A percentile compares a stretch with the other conserved stretches of the same genome.
These are phyloP conservation scores for Penicillium hesseltinei DNA, from an alignment of 2,329 filamentous ascomycete genomes.

Conservation along the genomic window DNA sequence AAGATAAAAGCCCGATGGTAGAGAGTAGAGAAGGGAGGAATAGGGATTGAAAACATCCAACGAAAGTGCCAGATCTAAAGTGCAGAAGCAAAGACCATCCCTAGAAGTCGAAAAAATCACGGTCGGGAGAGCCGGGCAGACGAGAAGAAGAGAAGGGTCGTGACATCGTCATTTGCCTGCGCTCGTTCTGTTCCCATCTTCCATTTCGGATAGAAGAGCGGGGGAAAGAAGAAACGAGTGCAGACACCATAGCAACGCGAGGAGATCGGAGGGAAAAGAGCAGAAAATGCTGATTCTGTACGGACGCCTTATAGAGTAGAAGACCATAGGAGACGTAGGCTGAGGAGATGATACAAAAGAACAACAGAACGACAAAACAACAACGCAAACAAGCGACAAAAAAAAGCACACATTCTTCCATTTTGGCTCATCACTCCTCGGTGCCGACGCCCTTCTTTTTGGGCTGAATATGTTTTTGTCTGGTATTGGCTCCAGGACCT, in stretches of 20 bases:
- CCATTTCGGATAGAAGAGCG: neutral
- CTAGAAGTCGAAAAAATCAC: constrained; percentile 24
- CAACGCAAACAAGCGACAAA: constrained; percentile 5
- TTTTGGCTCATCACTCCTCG: constrained; percentile 25
- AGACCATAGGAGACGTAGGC: neutral
- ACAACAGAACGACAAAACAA: neutral
- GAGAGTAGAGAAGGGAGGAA: neutral
- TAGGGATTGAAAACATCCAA: constrained; percentile 1
- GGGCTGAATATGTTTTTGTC: constrained; percentile 40
- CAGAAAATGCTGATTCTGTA: neutral
- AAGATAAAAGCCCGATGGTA: neutral
- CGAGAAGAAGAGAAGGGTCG: constrained; percentile 29
- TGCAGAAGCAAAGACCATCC: constrained; percentile 21
- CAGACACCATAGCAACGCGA: constrained; percentile 5
- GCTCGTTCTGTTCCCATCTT: neutral
- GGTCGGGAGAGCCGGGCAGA: constrained; percentile 19
- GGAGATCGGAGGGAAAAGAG: neutral
- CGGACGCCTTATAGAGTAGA: neutral
- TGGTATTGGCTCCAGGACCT: constrained; percentile 20
- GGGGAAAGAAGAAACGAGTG: neutral
- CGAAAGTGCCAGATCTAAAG: constrained; percentile 7
- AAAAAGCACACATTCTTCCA: constrained; percentile 17
- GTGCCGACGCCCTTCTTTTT: constrained; percentile 42
- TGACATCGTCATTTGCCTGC: constrained; percentile 32
- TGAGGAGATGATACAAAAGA: constrained; percentile 10